Evolutionary conservation across 2,329 filamentous ascomycete species (phyloP), one percentile per base, ranked within the genome.

Genomic region (Chalara sp.): DNA sequence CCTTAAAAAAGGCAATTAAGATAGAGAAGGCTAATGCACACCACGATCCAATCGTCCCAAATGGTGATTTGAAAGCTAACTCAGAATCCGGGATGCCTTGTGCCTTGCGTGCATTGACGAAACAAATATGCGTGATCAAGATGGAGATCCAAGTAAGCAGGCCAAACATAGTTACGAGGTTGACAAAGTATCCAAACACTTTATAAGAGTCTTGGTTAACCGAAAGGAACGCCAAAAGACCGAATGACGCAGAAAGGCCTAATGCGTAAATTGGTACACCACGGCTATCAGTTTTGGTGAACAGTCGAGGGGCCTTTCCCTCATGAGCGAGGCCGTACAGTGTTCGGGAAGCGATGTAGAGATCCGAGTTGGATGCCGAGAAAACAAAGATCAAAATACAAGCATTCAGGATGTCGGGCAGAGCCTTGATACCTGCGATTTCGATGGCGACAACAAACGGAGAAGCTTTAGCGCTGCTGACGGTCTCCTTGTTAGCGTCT

Each of bases 1-100:
- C 92, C 78, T 93, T 95, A 64, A 88, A 93, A 45, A 95, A 63
- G 1, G 85, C 80, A 53, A 95, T 87, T 29, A 93, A 63, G 61
- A 78, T 75, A 69, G 86, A 90, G 69, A 90, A 84, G 62, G 74
- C 71, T 1, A 93, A 75, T 0, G 86, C 86, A 51, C 72, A 70
- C 63, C 82, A 81, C 0, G 84, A 89, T 6, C 89, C 89, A 53
- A 66, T 78, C 37, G 83, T 70, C n/a, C 89, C 88, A 8, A 91
- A 76, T 0, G 89, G 89, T 0, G 88, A 84, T 29, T 75, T 74
- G 65, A 84, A 90, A 0, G 81, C 79, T 54, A 87, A 70, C 32
- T 70, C 67, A n/a, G 70, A 68, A 62, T 83, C 66, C 11, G 75
- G 67, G 6, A 87, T 70, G 46, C 74, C 70, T 62, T 87, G 84